Evolutionary conservation across 2,329 filamentous ascomycete genomes (phyloP).

Genomic region (Aspergillus novoparasiticus): DNA sequence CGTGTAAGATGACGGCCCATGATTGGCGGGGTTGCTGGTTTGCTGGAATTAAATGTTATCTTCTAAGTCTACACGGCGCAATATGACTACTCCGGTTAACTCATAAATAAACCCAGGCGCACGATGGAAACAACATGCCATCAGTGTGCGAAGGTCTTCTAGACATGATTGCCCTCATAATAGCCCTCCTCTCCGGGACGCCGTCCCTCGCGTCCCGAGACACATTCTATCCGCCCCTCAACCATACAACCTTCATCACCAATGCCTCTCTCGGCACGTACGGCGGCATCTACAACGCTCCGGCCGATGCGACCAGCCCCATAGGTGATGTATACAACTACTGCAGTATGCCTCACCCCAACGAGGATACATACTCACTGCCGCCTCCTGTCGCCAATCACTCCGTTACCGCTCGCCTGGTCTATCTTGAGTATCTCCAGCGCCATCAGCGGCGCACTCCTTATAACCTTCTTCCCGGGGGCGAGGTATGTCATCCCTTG

Average conservation of each 20-base stretch:
- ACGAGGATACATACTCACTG: conserved; percentile 32
- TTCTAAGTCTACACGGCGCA: background rate
- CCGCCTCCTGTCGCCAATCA: conserved; percentile 32
- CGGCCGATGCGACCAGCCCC: conserved; percentile 19
- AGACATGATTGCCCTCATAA: conserved; percentile 18
- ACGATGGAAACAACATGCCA: conserved; percentile 9
- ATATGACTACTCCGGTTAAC: background rate
- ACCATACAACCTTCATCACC: conserved; percentile 40
- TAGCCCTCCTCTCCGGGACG: conserved; percentile 13
- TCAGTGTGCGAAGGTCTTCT: conserved; percentile 17
- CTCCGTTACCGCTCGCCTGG: conserved; percentile 31
- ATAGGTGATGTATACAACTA: conserved; percentile 42
- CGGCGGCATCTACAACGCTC: conserved; percentile 39
- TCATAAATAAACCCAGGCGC: background rate
- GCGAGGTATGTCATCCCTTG: conserved; percentile 30
- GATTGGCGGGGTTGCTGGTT: background rate
- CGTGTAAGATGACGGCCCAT: background rate
- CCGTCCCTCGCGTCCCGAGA: conserved; percentile 15
- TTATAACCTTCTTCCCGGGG: conserved; percentile 43
- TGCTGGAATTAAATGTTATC: background rate
- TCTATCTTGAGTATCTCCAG: conserved; percentile 44
- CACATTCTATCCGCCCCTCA: conserved; percentile 43
- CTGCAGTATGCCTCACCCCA: conserved; percentile 45
- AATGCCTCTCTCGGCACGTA: conserved; percentile 39
- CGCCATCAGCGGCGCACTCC: conserved; percentile 43